Evolutionary conservation across 768 basidiomycete species (phyloP).

Genomic region (Phlegmacium glaucopus): DNA sequence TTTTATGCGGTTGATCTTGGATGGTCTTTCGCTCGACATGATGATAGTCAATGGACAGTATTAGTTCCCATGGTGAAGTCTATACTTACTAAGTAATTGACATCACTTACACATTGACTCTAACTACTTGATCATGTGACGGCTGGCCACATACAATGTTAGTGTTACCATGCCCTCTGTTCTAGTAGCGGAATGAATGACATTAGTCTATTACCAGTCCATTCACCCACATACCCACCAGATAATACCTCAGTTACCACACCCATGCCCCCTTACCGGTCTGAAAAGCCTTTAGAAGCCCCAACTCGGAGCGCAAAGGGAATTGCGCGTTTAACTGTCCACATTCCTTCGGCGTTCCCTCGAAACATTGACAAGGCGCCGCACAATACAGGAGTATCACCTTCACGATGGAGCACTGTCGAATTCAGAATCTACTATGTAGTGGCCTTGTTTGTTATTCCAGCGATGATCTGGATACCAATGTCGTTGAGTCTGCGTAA

Average conservation of each 20-base stretch:
- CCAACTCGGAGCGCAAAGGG: conserved; percentile 18
- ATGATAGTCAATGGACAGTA: too few species aligned
- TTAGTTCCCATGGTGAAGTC: too few species aligned
- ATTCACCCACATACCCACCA: conserved; percentile 4
- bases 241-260: conserved; percentile 3
- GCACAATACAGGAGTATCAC: conserved; percentile 18
- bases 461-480: conserved; percentile 76
- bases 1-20: too few species aligned
- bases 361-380: neutral
- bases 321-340: conserved; percentile 21
- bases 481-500: conserved; percentile 69
- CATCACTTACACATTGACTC: too few species aligned
- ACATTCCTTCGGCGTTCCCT: conserved; percentile 22
- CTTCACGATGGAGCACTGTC: conserved; percentile 69
- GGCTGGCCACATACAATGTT: too few species aligned
- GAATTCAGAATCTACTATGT: conserved; percentile 82
- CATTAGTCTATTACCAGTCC: conserved; percentile 6
- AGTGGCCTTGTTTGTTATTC: conserved; percentile 57
- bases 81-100: too few species aligned
- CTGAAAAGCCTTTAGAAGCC: neutral
- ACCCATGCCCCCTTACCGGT: conserved; percentile 1
- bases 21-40: too few species aligned
- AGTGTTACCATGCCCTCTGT: neutral
- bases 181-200: conserved; percentile 6
- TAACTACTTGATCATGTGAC: too few species aligned